Conservation (phyloP, 2,329 filamentous ascomycete species). For the Dactylellina drechsleri region DNA sequence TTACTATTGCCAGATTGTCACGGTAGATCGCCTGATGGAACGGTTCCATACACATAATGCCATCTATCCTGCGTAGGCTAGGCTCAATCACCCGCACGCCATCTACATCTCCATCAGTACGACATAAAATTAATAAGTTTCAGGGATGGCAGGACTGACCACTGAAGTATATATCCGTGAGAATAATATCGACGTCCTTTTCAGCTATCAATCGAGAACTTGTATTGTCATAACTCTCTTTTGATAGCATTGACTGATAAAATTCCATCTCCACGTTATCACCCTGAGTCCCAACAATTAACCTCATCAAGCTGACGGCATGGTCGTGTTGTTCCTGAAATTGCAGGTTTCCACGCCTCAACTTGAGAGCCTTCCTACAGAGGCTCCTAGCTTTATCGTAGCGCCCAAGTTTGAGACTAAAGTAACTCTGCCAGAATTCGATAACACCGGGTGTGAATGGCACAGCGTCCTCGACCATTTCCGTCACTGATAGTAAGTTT, state of each 20-base stretch:
- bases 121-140: background rate
- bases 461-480: background rate
- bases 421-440: conserved; percentile 11
- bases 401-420: background rate
- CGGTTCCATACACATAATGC: background rate
- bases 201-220: background rate
- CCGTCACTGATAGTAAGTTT: background rate
- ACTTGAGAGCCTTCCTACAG: conserved; percentile 8
- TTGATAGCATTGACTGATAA: conserved; percentile 5
- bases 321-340: background rate
- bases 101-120: background rate
- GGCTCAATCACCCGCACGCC: background rate
- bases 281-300: background rate
- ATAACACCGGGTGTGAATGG: background rate
- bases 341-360: background rate
- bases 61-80: background rate
- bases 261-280: conserved; percentile 7
- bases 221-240: background rate
- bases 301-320: background rate
- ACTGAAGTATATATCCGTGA: background rate
- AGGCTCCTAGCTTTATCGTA: background rate
- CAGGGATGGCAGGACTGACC: background rate
- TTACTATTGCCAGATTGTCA: background rate
- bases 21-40: background rate
- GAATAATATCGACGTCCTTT: background rate